Evolutionary conservation across 495 filamentous ascomycete species (phyloP).

Genomic region (Penicillium alfredii): DNA sequence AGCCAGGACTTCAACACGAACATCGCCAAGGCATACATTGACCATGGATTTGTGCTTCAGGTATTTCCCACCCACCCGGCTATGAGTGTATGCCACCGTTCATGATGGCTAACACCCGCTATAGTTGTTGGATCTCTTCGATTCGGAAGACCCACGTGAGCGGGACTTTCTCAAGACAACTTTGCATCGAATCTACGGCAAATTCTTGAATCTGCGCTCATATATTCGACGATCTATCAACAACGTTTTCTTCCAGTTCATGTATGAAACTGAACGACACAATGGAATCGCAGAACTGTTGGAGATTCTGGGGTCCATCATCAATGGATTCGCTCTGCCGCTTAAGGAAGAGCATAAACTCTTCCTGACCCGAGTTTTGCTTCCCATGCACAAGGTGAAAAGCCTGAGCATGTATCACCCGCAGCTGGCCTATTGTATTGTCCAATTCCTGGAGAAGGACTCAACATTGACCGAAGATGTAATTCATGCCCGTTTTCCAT

Average conservation of each 20-base stretch:
- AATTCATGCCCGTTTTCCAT: constrained; percentile 14
- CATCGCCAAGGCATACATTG: constrained; percentile 97
- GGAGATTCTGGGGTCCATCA: constrained; percentile 96
- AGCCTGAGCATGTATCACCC: constrained; percentile 99
- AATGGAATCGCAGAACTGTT: constrained; percentile 96
- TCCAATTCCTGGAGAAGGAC: constrained; percentile 98
- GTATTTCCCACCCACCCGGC: too few species aligned
- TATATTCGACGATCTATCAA: constrained; percentile 98
- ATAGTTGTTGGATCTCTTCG: constrained; percentile 91
- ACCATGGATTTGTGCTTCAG: constrained; percentile 94
- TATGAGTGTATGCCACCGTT: too few species aligned
- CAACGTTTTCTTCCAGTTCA: constrained; percentile 99
- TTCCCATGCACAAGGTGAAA: constrained; percentile 97
- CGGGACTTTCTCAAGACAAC: constrained; percentile 98
- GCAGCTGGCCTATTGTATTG: constrained; percentile 97
- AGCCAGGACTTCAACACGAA: constrained; percentile 99
- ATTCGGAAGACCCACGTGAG: constrained; percentile 96
- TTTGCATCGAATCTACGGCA: constrained; percentile 95
- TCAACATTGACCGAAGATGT: constrained; percentile 95
- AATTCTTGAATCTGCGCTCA: constrained; percentile 95
- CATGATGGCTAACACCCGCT: constrained; percentile 3
- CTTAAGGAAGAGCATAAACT: constrained; percentile 99
- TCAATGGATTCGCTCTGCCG: constrained; percentile 96
- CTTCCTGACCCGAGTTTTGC: constrained; percentile 87
- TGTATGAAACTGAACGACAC: constrained; percentile 97